A percentile compares a stretch with the other conserved stretches of the same genome.
These are phyloP conservation scores for Vigna mungo DNA, from an alignment of 306 rosid species.

Conservation along the genomic window DNA sequence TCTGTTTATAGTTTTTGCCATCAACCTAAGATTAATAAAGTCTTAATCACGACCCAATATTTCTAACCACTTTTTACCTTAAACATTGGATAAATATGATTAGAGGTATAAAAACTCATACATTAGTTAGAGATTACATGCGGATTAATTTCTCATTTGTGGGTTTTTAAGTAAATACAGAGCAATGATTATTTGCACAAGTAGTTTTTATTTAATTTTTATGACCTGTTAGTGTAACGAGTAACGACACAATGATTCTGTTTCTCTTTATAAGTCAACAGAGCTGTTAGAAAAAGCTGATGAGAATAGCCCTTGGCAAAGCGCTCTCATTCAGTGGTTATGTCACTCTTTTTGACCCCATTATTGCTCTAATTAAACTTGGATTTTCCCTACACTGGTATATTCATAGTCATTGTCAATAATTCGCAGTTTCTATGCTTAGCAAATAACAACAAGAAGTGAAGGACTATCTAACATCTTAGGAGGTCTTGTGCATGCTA, in stretches of 20 bases:
- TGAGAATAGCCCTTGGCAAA: conserved; percentile 6
- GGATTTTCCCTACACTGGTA: background rate
- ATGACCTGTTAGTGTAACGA: background rate
- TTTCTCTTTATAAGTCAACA: conserved; percentile 58
- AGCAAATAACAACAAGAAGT: conserved; percentile 30
- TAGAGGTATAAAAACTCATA: too few species aligned
- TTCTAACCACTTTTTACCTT: too few species aligned
- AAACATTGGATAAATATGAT: too few species aligned
- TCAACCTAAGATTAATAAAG: too few species aligned
- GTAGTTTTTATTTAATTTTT: background rate
- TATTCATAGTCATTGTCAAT: conserved; percentile 35
- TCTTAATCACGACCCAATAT: too few species aligned
- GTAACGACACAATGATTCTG: conserved; percentile 54
- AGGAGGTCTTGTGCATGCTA: conserved; percentile 35
- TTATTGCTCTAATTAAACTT: conserved; percentile 22
- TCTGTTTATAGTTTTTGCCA: too few species aligned
- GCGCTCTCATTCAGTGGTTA: conserved; percentile 20
- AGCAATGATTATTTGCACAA: too few species aligned
- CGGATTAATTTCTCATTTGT: background rate
- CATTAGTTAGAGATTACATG: background rate
- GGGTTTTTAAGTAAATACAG: background rate
- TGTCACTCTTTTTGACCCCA: conserved; percentile 39
- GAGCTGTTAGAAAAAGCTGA: conserved; percentile 42
- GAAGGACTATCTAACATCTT: conserved; percentile 44
- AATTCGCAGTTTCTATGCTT: background rate